Evolutionary conservation across 2,329 filamentous ascomycete genomes (phyloP).

Genomic region (Aspergillus transmontanensis): DNA sequence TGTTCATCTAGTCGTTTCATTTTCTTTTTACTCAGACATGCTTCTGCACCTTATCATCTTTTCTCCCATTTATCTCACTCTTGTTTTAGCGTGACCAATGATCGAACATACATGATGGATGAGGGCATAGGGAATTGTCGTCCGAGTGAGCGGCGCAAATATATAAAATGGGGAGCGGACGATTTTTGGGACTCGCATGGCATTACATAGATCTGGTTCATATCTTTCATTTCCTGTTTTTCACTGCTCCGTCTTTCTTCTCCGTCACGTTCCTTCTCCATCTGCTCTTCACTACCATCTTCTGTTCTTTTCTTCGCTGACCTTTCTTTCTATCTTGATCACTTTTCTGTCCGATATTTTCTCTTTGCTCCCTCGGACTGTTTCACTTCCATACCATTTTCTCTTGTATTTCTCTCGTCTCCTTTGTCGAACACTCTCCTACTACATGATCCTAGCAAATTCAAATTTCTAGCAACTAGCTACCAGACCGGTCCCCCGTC

Average conservation of each 20-base stretch:
- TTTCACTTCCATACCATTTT: constrained; percentile 24
- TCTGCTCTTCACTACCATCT: constrained; percentile 2
- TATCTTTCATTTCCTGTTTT: constrained; percentile 29
- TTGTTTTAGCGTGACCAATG: constrained; percentile 46
- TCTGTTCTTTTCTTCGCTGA: constrained; percentile 17
- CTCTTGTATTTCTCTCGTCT: constrained; percentile 35
- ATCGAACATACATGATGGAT: constrained; percentile 45
- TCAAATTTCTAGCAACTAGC: constrained; percentile 32
- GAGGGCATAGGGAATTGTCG: constrained; percentile 37
- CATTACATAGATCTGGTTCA: constrained; percentile 43
- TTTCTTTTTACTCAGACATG: constrained; percentile 17
- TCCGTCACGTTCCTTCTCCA: constrained; percentile 21
- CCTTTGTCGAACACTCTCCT: constrained; percentile 33
- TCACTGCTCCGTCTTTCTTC: constrained; percentile 23
- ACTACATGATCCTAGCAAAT: constrained; percentile 38
- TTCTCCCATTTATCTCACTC: constrained; percentile 30
- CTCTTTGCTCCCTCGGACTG: constrained; percentile 7
- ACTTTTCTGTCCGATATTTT: constrained; percentile 8
- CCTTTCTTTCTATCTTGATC: constrained; percentile 22
- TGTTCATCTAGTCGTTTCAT: constrained; percentile 19
- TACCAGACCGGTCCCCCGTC: constrained; percentile 18
- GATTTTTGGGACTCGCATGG: constrained; percentile 42
- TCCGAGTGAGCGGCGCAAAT: constrained; percentile 40
- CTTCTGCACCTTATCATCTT: constrained; percentile 7
- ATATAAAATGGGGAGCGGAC: constrained; percentile 42